phyloP scores from a whole-genome alignment of 441 rosid species.

The Eruca vesicaria region DNA sequence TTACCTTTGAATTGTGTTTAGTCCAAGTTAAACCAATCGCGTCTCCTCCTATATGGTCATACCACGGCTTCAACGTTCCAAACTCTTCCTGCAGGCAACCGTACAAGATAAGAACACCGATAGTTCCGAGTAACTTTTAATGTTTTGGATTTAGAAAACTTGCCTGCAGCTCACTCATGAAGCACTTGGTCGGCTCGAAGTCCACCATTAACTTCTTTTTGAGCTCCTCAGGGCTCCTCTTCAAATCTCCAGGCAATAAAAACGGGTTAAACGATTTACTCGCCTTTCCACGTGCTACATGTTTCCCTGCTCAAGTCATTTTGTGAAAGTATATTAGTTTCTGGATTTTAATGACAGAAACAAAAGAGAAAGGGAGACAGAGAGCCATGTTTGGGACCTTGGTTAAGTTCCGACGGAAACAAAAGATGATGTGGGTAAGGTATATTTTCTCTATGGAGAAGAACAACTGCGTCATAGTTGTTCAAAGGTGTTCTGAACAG shows the following conservation, averaged over 20 bases:
- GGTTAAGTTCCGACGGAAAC: constrained; percentile 67
- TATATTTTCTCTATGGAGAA: constrained; percentile 76
- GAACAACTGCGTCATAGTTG: constrained; percentile 87
- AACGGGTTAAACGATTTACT: constrained; percentile 64
- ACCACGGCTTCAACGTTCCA: constrained; percentile 70
- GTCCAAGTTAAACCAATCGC: constrained; percentile 87
- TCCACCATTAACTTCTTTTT: constrained; percentile 63
- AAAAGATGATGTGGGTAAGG: constrained; percentile 76
- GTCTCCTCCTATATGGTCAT: constrained; percentile 85
- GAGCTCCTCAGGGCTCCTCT: constrained; percentile 52
- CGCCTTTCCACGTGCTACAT: constrained; percentile 66
- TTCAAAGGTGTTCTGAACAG: constrained; percentile 84
- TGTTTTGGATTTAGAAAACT: constrained; percentile 13
- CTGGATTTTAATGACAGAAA: background rate
- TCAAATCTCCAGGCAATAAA: constrained; percentile 54
- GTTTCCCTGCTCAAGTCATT: constrained; percentile 52
- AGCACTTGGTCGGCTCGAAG: constrained; percentile 78
- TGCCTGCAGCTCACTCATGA: constrained; percentile 67
- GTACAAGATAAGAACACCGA: constrained; percentile 3
- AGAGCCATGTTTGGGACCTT: constrained; percentile 47
- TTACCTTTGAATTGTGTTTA: constrained; percentile 63
- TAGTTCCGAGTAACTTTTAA: background rate
- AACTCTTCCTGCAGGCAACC: constrained; percentile 54
- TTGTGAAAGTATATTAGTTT: background rate
- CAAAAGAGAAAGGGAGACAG: background rate